Percentiles rank a stretch among this genome's conserved stretches.
Evolutionary conservation across 2,329 filamentous ascomycete species (phyloP).

Genomic region (Fonsecaea multimorphosa): DNA sequence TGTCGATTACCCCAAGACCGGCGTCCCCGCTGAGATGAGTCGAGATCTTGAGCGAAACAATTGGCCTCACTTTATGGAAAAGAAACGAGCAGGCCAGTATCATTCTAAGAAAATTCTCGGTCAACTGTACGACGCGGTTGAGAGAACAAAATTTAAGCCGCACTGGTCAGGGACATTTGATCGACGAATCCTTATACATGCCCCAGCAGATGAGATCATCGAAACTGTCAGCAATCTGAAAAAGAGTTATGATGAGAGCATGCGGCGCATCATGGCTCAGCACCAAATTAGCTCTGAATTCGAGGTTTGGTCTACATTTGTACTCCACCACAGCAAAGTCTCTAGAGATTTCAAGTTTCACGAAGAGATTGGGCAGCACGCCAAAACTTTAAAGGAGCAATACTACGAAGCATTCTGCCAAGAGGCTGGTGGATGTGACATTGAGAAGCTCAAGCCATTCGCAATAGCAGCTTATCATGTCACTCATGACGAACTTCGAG

Average conservation of each 20-base stretch:
- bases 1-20: slow-evolving; percentile 94
- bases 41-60: slow-evolving; percentile 62
- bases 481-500: slow-evolving; percentile 60
- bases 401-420: slow-evolving; percentile 72
- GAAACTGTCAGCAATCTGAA: slow-evolving; percentile 71
- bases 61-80: slow-evolving; percentile 92
- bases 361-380: slow-evolving; percentile 77
- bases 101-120: slow-evolving; percentile 75
- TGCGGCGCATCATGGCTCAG: slow-evolving; percentile 83
- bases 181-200: slow-evolving; percentile 70
- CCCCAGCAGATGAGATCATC: slow-evolving; percentile 62
- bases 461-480: slow-evolving; percentile 83
- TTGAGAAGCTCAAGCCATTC: slow-evolving; percentile 69
- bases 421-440: slow-evolving; percentile 66
- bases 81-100: slow-evolving; percentile 63
- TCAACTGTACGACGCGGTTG: slow-evolving; percentile 78
- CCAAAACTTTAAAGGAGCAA: slow-evolving; percentile 68
- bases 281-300: slow-evolving; percentile 85
- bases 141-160: slow-evolving; percentile 71
- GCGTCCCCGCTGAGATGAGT: slow-evolving; percentile 73
- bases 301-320: slow-evolving; percentile 87
- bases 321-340: slow-evolving; percentile 74
- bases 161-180: slow-evolving; percentile 78
- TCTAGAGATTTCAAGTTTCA: slow-evolving; percentile 83
- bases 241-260: slow-evolving; percentile 73